Base-by-base conservation (phyloP, 2,329 filamentous ascomycete genomes). In the Purpureocillium lavendulum region DNA sequence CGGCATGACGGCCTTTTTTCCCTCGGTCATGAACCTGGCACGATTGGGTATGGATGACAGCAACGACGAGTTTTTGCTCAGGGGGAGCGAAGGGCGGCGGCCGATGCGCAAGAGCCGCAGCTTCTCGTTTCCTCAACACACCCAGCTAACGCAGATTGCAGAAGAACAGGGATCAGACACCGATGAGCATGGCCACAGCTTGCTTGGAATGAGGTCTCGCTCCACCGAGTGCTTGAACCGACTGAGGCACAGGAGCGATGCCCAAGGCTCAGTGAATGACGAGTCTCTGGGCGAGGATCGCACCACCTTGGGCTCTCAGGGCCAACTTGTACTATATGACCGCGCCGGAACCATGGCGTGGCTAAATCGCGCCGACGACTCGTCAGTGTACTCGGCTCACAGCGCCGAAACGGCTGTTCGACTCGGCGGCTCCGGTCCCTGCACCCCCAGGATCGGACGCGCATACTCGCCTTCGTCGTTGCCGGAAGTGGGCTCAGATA, bases 21-120 rank as follows among this genome's bases (percentile, higher is more conserved):
- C 55, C 4, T 44, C 48, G 8, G 45, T 60, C 34, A 45, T 54
- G 40, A 48, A 50, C 17, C 33, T 50, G 2, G 32, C 42, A 4
- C 43, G 40, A 30, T 21, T 41, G 8, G 44, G 40, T 17, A 36
- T 37, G 35, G 21, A 26, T 26, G 21, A 26, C 10, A 10, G 21
- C 21, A 5, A 26, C 6, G 21, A 26, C 21, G 21, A 10, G 6
- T 10, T 10, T 5, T 10, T 26, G 21, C 21, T 10, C 10, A 10
- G 21, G 6, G 26, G 18, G 4, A 14, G 31, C 8, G 34, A 38
- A n/a, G 26, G 29, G 16, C 14, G 15, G n/a, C 4, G 7, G 3
- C 30, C 28, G 18, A 12, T 36, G 12, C 36, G 36, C 31, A 26
- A 8, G 18, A 35, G 28, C 14, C 16, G 28, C 11, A 37, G 26